These are phyloP conservation scores for Podospora didyma DNA, from an alignment of 495 filamentous ascomycete genomes.

Conservation along the genomic window DNA sequence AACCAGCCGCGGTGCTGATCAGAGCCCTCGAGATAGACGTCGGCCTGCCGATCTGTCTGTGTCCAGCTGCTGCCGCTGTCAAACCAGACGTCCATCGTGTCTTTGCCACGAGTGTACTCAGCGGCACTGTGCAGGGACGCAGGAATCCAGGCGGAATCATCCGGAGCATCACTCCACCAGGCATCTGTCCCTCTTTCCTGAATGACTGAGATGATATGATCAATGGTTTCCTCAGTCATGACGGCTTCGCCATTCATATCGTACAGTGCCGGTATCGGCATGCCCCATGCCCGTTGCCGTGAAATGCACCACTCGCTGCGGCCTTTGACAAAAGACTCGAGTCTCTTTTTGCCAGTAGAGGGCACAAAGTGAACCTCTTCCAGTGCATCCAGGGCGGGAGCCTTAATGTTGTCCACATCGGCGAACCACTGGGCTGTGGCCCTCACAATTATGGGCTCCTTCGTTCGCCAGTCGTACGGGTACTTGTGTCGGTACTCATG, in stretches of 20 bases:
- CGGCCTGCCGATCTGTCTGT: constrained; percentile 57
- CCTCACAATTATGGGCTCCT: constrained; percentile 81
- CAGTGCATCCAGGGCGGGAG: constrained; percentile 61
- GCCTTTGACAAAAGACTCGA: constrained; percentile 79
- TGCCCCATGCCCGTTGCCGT: constrained; percentile 93
- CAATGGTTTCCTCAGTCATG: constrained; percentile 71
- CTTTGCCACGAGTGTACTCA: constrained; percentile 70
- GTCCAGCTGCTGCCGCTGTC: constrained; percentile 97
- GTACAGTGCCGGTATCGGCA: constrained; percentile 91
- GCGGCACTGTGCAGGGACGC: constrained; percentile 42
- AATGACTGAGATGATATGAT: constrained; percentile 79
- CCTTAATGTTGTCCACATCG: constrained; percentile 78
- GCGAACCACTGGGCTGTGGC: constrained; percentile 98
- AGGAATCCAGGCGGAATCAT: constrained; percentile 72
- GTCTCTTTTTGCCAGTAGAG: constrained; percentile 60
- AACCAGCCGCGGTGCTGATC: constrained; percentile 99
- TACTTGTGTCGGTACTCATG: constrained; percentile 84
- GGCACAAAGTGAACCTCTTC: constrained; percentile 75
- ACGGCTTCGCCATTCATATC: constrained; percentile 65
- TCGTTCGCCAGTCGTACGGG: constrained; percentile 96
- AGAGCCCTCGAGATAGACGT: constrained; percentile 88
- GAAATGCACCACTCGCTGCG: constrained; percentile 98
- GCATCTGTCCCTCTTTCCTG: constrained; percentile 74
- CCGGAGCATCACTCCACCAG: constrained; percentile 82
- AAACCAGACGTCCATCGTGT: constrained; percentile 99